These are phyloP conservation scores for Monotropa hypopitys DNA, from an alignment of 179 eudicot species.

Conservation along the genomic window DNA sequence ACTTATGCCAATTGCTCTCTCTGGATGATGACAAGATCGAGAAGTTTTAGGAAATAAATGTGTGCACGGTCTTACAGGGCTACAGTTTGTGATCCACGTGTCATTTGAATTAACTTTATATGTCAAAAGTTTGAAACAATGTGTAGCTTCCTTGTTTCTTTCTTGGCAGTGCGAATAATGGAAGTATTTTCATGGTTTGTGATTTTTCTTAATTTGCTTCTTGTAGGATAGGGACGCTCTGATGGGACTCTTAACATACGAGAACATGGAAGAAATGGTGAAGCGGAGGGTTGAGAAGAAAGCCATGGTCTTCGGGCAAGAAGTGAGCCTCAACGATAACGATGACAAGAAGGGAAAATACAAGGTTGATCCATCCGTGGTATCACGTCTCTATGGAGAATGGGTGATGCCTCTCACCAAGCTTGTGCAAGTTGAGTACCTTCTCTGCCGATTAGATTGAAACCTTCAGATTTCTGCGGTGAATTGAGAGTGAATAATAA, in stretches of 20 bases:
- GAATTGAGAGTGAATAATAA: neutral
- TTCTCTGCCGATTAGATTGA: conserved; percentile 52
- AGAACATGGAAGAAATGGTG: conserved; percentile 61
- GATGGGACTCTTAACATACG: conserved; percentile 53
- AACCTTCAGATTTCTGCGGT: neutral
- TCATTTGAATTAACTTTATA: neutral
- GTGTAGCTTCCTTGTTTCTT: neutral
- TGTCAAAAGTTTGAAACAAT: neutral
- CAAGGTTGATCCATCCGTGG: conserved; percentile 57
- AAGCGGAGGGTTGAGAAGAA: conserved; percentile 73
- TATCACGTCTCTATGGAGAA: conserved; percentile 48
- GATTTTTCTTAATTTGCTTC: neutral
- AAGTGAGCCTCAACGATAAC: conserved; percentile 30
- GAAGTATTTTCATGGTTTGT: neutral
- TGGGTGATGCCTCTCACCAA: conserved; percentile 92
- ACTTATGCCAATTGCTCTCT: neutral
- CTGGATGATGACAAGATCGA: neutral
- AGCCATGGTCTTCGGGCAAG: conserved; percentile 59
- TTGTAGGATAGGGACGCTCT: conserved; percentile 52
- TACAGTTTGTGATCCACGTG: neutral
- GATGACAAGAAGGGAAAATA: conserved; percentile 13
- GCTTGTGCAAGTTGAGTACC: conserved; percentile 58
- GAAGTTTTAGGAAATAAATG: neutral
- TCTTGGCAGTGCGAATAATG: neutral
- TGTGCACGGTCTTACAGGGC: neutral